Evolutionary conservation across 768 basidiomycete species (phyloP).

Genomic region (Boletus subparvulus): DNA sequence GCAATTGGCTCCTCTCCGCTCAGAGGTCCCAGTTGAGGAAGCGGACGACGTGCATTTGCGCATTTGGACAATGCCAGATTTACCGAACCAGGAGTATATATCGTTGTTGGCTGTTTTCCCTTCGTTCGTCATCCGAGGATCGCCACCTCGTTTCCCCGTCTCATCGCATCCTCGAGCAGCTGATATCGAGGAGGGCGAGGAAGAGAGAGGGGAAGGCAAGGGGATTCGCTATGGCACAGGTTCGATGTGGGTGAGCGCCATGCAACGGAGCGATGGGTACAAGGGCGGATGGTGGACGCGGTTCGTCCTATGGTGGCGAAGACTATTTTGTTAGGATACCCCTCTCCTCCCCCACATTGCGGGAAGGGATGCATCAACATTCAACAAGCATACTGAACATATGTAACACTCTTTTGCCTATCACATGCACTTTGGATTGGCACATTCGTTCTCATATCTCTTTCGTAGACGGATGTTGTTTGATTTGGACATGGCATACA

Average conservation of each 20-base stretch:
- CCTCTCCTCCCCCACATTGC: neutral
- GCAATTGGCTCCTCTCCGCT: constrained; percentile 32
- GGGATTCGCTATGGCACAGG: constrained; percentile 80
- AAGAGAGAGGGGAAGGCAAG: constrained; percentile 51
- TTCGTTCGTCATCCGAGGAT: constrained; percentile 63
- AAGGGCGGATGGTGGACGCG: constrained; percentile 78
- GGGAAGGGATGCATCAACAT: constrained; percentile 5
- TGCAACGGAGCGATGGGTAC: constrained; percentile 61
- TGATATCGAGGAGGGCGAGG: constrained; percentile 73
- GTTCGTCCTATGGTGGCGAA: constrained; percentile 77
- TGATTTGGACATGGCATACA: constrained; percentile 24
- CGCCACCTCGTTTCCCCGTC: constrained; percentile 70
- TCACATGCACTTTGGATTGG: constrained; percentile 21
- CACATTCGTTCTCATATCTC: constrained; percentile 27
- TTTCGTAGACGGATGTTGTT: constrained; percentile 22
- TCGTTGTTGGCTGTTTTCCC: constrained; percentile 75
- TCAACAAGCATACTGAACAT: constrained; percentile 30
- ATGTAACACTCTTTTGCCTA: constrained; percentile 35
- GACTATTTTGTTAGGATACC: constrained; percentile 64
- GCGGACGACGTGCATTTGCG: constrained; percentile 57
- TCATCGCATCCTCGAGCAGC: constrained; percentile 36
- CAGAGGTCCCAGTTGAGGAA: constrained; percentile 34
- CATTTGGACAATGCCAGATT: constrained; percentile 79
- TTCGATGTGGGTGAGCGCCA: constrained; percentile 71
- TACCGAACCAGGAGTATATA: constrained; percentile 71